Evolutionary conservation across 2,329 filamentous ascomycete species (phyloP).

Genomic region (Botryotinia narcissicola): DNA sequence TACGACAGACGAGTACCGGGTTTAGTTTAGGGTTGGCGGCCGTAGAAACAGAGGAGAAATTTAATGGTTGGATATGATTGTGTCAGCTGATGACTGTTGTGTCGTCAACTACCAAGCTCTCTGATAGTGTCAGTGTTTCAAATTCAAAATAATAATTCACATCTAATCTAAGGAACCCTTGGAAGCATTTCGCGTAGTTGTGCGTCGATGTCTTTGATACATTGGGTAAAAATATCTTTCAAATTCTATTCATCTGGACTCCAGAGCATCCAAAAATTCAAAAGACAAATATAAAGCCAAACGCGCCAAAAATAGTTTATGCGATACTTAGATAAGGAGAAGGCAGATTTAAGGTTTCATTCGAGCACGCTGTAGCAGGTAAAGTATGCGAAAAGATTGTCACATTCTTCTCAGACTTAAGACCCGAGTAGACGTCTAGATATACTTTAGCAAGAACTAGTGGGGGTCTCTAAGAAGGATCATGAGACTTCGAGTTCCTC

Average conservation of each 20-base stretch:
- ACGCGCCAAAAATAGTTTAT: neutral
- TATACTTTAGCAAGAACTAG: neutral
- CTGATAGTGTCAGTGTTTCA: neutral
- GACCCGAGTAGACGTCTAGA: neutral
- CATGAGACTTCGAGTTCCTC: too few species aligned
- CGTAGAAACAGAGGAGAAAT: neutral
- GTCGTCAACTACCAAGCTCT: too few species aligned
- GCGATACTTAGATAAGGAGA: neutral
- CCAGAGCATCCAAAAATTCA: neutral
- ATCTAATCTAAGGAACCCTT: neutral
- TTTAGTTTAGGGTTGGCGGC: neutral
- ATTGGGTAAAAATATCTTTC: neutral
- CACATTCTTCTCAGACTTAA: neutral
- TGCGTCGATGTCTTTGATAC: neutral
- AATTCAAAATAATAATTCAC: neutral
- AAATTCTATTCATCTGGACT: neutral
- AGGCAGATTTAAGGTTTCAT: neutral
- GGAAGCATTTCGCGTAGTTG: neutral
- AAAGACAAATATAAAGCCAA: neutral
- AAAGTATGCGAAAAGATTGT: neutral
- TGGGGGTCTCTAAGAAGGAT: too few species aligned
- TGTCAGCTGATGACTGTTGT: too few species aligned
- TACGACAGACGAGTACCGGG: neutral
- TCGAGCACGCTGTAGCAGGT: neutral
- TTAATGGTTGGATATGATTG: neutral